A percentile compares a stretch with the other conserved stretches of the same genome.
These are phyloP conservation scores for Symbiodinium pilosum DNA, from an alignment of 73 alveolate species.

Conservation along the genomic window DNA sequence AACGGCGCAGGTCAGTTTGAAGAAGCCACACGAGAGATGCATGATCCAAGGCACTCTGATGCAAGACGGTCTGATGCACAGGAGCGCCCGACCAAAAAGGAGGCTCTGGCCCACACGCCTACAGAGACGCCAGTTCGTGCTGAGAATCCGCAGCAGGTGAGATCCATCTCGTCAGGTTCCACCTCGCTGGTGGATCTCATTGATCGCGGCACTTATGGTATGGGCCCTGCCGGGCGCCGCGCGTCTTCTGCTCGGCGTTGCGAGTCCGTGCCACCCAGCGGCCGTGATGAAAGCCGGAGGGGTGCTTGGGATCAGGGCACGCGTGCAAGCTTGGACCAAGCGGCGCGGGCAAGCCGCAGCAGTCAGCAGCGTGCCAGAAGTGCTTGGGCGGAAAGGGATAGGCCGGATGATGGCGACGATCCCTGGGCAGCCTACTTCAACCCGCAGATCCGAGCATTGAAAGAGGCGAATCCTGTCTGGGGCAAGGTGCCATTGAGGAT, in stretches of 20 bases:
- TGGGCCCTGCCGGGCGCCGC: slow-evolving; percentile 93
- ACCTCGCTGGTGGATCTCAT: slow-evolving; percentile 51
- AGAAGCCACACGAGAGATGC: no score
- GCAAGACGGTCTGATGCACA: background rate
- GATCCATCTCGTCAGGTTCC: background rate
- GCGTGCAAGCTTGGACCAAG: slow-evolving; percentile 22
- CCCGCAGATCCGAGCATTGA: background rate
- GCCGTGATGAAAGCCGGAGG: background rate
- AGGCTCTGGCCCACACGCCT: background rate
- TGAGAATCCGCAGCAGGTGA: background rate
- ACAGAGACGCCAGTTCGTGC: background rate
- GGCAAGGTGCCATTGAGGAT: background rate
- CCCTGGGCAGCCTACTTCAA: slow-evolving; percentile 69
- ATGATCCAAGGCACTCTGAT: background rate
- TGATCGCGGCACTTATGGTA: slow-evolving; percentile 71
- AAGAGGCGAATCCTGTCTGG: slow-evolving; percentile 1
- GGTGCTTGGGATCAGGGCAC: slow-evolving; percentile 68
- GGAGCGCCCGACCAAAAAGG: background rate
- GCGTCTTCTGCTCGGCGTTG: slow-evolving; percentile 16
- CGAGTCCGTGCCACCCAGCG: slow-evolving; percentile 24
- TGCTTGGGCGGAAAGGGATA: background rate
- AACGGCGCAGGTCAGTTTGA: background rate
- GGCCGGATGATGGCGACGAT: background rate
- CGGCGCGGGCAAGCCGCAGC: background rate
- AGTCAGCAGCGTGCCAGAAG: background rate